These are phyloP conservation scores for Psidium friedrichsthalianum DNA, from an alignment of 345 rosid genomes.

Conservation along the genomic window DNA sequence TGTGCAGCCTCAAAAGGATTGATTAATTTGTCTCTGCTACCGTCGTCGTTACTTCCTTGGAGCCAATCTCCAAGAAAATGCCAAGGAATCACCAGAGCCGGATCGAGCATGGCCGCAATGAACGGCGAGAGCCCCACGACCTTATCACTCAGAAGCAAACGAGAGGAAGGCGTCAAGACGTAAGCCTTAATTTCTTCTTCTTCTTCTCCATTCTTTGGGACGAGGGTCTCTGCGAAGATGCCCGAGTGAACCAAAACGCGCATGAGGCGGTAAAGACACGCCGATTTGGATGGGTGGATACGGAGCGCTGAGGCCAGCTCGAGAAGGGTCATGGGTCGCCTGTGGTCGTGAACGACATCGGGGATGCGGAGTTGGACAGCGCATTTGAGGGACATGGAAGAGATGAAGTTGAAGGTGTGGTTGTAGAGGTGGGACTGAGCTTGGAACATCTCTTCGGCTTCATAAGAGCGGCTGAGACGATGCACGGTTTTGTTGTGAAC, in stretches of 20 bases:
- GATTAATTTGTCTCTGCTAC: neutral
- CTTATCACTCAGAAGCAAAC: conserved; percentile 17
- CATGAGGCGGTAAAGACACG: conserved; percentile 23
- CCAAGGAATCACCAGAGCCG: conserved; percentile 14
- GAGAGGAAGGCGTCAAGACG: conserved; percentile 21
- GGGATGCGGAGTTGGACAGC: conserved; percentile 37
- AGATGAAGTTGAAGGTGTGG: conserved; percentile 19
- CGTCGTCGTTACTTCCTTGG: neutral
- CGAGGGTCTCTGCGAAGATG: conserved; percentile 12
- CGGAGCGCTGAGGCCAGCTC: conserved; percentile 21
- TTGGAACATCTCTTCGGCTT: conserved; percentile 10
- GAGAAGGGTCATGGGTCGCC: conserved; percentile 25
- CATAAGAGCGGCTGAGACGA: neutral
- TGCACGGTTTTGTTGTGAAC: neutral
- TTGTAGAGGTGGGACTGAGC: conserved; percentile 33
- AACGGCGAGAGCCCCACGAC: conserved; percentile 20
- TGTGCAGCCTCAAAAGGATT: conserved; percentile 23
- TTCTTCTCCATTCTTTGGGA: neutral
- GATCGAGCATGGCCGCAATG: conserved; percentile 13
- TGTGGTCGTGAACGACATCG: conserved; percentile 24
- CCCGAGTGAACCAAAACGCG: conserved; percentile 25
- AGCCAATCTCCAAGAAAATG: conserved; percentile 21
- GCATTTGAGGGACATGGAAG: conserved; percentile 37
- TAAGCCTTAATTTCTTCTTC: conserved; percentile 10
- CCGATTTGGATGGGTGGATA: conserved; percentile 15